phyloP scores from a whole-genome alignment of 208 protist species.

The Trypanosoma cruzi region DNA sequence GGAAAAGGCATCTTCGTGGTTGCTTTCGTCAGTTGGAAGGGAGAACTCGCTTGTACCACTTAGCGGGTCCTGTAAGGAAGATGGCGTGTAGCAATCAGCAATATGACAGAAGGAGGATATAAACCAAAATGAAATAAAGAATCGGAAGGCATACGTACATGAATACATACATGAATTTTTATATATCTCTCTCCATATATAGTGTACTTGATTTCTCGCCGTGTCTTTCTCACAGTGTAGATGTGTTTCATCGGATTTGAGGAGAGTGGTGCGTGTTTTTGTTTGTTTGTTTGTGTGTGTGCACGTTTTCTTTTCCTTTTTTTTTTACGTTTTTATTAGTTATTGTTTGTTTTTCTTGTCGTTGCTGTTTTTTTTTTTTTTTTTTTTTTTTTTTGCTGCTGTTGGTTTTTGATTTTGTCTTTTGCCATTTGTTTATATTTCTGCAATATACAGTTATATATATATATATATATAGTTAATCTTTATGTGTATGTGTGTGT shows the following conservation, averaged over 20 bases:
- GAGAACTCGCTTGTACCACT: constrained; percentile 17
- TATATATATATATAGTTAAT: background rate
- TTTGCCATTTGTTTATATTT: background rate
- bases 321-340: background rate
- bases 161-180: no score
- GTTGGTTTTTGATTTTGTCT: background rate
- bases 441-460: background rate
- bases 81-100: background rate
- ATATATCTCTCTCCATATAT: no score
- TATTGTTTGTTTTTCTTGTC: background rate
- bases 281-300: background rate
- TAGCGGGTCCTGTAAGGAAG: constrained; percentile 12
- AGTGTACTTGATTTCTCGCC: no score
- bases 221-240: background rate
- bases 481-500: background rate
- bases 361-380: constrained; percentile 6
- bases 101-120: background rate
- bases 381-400: constrained; percentile 2
- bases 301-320: constrained; percentile 8
- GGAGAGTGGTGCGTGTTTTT: background rate
- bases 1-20: constrained; percentile 13
- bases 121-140: background rate
- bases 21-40: constrained; percentile 5
- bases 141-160: no score
- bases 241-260: background rate